Base-by-base conservation (phyloP, 108 stramenopile genomes). In the Conticribra weissflogii region DNA sequence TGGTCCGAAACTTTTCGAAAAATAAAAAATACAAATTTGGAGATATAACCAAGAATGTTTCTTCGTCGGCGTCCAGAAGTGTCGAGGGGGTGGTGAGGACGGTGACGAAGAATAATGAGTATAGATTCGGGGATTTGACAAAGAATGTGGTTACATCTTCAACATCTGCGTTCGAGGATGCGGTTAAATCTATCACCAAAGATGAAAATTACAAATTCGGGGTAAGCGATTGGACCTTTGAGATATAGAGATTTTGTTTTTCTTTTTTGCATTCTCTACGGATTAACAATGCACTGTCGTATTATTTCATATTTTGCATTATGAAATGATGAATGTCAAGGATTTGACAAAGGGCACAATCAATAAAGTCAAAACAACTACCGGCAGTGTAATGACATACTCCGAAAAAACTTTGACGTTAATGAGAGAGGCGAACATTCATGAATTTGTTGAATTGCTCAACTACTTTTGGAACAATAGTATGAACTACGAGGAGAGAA, bases 371-470 rank as follows among this genome's bases (percentile, higher is more conserved):
- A 41, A 23, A 33, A 48, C 56, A 32, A 51, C 79, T n/a, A 48
- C 69, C 1, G 57, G 46, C 23, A 71, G 50, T 41, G 54, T 65
- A 0, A 28, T 81, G 56, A 76, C 79, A 4, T 76, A 76, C 45
- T 71, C 74, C 32, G 79, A 81, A 34, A 76, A 81, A 33, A 71
- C 79, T 27, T 18, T 81, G 29, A 58, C 30, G 2, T 31, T 76
- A 24, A 16, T 81, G 23, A 52, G 79, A 19, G 79, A 75, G 12
- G 54, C 60, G 0, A 76, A 81, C 36, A 53, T 81, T 29, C 79
- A 81, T 33, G 74, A 81, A 31, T 28, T 71, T 16, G 74, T 81
- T 2, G 74, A 76, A 29, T 24, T 81, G 1, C 15, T 71, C 19
- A 34, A 59, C 28, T 63, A 71, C 22, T 76, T 64, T 54, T 81